phyloP scores from a whole-genome alignment of 2,329 filamentous ascomycete species.

The Aspergillus persii region DNA sequence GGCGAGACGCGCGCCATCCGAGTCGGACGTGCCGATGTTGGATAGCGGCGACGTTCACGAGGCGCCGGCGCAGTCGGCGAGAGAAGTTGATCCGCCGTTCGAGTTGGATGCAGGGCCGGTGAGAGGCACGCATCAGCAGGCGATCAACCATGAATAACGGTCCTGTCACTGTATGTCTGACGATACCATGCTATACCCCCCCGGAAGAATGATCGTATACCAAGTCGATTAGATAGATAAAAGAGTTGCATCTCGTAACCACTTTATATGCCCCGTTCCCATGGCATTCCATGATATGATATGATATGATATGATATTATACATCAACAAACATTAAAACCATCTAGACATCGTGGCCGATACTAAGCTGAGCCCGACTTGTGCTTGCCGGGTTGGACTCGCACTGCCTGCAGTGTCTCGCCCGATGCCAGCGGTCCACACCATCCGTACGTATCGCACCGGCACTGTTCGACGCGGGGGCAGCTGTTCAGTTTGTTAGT shows the following conservation, averaged over 20 bases:
- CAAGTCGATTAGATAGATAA: not conserved
- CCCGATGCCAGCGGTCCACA: slow-evolving; percentile 29
- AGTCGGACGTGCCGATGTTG: slow-evolving; percentile 22
- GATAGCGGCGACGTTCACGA: slow-evolving; percentile 24
- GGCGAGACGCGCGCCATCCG: slow-evolving; percentile 7
- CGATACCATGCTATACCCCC: slow-evolving; percentile 7
- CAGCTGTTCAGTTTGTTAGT: slow-evolving; percentile 19
- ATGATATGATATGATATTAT: slow-evolving; percentile 1
- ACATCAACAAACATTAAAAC: slow-evolving; percentile 3
- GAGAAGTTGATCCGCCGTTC: slow-evolving; percentile 9
- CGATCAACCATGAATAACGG: slow-evolving; percentile 15
- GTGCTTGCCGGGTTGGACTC: slow-evolving; percentile 1
- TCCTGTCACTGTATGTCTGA: not conserved
- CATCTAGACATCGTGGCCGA: slow-evolving; percentile 7
- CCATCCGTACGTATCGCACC: slow-evolving; percentile 31
- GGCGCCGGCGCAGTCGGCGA: slow-evolving; percentile 7
- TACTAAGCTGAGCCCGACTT: not conserved
- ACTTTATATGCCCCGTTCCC: not conserved
- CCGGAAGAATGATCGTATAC: not conserved
- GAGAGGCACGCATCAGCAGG: slow-evolving; percentile 16
- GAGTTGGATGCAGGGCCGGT: slow-evolving; percentile 22
- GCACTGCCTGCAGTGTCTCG: slow-evolving; percentile 27
- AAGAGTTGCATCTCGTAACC: not conserved
- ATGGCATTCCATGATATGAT: not conserved
- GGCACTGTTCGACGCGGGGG: slow-evolving; percentile 29